Base-by-base conservation (phyloP, 2,329 filamentous ascomycete genomes). In the Diplodia sapinea region DNA sequence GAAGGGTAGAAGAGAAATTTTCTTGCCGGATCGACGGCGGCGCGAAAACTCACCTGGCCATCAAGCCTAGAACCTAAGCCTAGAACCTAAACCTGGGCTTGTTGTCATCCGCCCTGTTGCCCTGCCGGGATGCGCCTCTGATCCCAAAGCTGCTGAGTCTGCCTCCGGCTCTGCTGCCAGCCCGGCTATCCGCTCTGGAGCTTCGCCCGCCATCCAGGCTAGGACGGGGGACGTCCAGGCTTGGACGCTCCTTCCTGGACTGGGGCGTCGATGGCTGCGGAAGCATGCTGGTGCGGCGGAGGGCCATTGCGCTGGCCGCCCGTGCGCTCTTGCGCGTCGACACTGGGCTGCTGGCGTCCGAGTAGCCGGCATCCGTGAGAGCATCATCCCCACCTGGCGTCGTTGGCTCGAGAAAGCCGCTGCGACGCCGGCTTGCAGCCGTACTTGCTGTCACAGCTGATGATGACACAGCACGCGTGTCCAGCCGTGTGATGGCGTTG, bases 221-320 rank as follows among this genome's bases (percentile, higher is more conserved):
- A 33, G 63, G 63, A 15, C 63, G 63, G 26, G 63, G 62, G 15
- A 62, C 20, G 57, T 62, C 57, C 17, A 62, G 49, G 29, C 57
- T 62, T 17, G 62, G 62, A 3, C 50, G 62, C 11, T 43, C 62
- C 13, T 15, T 49, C 36, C 17, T 56, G 20, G 31, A 36, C 7
- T 43, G 52, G 6, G 65, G 65, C 54, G 54, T 56, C n/a, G 7
- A 56, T 15, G 65, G 65, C 40, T 66, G 65, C 31, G 65, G 65
- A 5, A 66, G 40, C 65, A 66, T 66, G 54, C 65, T 66, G 65
- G 47, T 66, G 43, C 65, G 65, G 3, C 65, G 65, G 4, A 57
- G 29, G 6, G 51, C 51, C 52, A 59, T 51, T 55, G 54, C 65
- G 47, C 52, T 66, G 54, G 33, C 65, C 51, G 65, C 43, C 20